Base-by-base conservation (phyloP, 805 yeast species). In the Komagataella ulmi region DNA sequence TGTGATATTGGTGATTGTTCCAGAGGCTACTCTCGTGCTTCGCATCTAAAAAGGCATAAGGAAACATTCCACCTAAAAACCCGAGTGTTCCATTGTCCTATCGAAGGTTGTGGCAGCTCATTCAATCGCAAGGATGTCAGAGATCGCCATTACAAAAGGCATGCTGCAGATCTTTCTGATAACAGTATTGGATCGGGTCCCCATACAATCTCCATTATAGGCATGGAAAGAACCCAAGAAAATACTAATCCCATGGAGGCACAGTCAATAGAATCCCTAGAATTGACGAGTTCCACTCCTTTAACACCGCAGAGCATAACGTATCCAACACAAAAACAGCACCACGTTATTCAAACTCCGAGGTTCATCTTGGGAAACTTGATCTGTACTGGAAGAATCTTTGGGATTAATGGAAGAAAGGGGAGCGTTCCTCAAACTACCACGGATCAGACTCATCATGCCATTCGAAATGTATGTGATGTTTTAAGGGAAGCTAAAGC, bases 21-120 rank as follows among this genome's bases (percentile, higher is more conserved):
- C 18, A 80, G 79, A 59, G 66, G 72, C 3, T 80, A 80, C 56
- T 69, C 78, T 14, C 60, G 85, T 48, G 73, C 80, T 1, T 85
- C 80, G 59, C 85, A 80, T 61, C 62, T 80, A 6, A 67, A 79
- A 2, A 64, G 85, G 46, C 86, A 80, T 57, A 72, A 73, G 57
- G 65, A 73, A 43, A 79, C 76, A 58, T 30, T 30, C 8, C 86
- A 80, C 55, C 61, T 65, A 51, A 56, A 70, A 48, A 74, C 73
- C 12, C 75, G 69, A 58, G 66, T 63, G 14, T 80, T 85, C 61
- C 58, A 61, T 0, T 70, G 70, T 61, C 40, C 40, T 30, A 30
- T 30, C 40, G 69, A 72, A 12, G 68, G 69, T 3, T 80, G 86
- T 58, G 70, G 73, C 1, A 75, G 73, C 57, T 69, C 75, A 1